These are phyloP conservation scores for Alnus glutinosa DNA, from an alignment of 306 rosid genomes.

Conservation along the genomic window DNA sequence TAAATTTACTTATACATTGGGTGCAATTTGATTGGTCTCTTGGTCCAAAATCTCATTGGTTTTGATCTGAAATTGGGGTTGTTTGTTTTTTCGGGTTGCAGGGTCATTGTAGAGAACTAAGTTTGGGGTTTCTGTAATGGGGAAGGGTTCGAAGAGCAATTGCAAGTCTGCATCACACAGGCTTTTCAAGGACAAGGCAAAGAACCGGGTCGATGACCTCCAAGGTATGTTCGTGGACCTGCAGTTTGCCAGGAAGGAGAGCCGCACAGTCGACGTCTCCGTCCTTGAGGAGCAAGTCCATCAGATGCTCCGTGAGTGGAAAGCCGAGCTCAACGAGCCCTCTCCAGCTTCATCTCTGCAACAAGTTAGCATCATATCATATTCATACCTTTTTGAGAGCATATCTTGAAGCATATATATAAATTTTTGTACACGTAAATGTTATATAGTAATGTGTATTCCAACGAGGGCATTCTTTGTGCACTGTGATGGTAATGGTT, in stretches of 20 bases:
- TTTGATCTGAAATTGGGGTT: conserved; percentile 27
- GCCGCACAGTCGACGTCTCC: conserved; percentile 72
- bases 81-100: conserved; percentile 35
- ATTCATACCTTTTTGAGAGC: conserved; percentile 21
- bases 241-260: conserved; percentile 96
- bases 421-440: conserved; percentile 9
- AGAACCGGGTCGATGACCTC: conserved; percentile 94
- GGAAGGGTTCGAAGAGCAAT: conserved; percentile 82
- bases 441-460: conserved; percentile 25
- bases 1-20: conserved; percentile 19
- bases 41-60: conserved; percentile 11
- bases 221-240: conserved; percentile 82
- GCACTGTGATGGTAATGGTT: conserved; percentile 27
- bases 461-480: conserved; percentile 19
- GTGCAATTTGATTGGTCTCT: conserved; percentile 15
- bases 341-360: conserved; percentile 96
- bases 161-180: conserved; percentile 94
- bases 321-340: conserved; percentile 92
- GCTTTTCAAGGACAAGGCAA: conserved; percentile 94
- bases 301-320: conserved; percentile 99
- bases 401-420: conserved; percentile 20
- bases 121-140: conserved; percentile 54
- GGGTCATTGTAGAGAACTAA: conserved; percentile 34
- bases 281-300: conserved; percentile 96
- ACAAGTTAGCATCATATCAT: conserved; percentile 61